Evolutionary conservation across 345 rosid species (phyloP).

Genomic region (Euphorbia lathyris): DNA sequence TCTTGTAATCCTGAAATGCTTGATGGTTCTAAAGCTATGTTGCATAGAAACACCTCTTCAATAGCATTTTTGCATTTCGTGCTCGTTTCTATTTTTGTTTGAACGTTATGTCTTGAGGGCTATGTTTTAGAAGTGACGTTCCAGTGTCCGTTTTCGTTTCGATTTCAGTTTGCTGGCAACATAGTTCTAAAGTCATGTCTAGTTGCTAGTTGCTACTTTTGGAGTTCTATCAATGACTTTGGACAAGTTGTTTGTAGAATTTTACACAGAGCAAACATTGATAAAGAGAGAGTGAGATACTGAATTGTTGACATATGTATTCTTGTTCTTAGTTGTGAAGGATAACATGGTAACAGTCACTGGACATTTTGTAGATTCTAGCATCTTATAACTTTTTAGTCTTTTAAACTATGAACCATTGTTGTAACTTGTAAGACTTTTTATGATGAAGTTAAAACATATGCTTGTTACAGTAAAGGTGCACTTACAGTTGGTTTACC

Average conservation of each 20-base stretch:
- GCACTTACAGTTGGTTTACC: slow-evolving; percentile 76
- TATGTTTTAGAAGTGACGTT: too few species aligned
- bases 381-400: background rate
- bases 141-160: background rate
- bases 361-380: slow-evolving; percentile 12
- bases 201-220: background rate
- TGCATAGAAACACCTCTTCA: too few species aligned
- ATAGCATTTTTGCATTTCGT: too few species aligned
- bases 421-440: background rate
- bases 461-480: slow-evolving; percentile 62
- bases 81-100: too few species aligned
- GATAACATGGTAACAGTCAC: background rate
- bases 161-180: background rate
- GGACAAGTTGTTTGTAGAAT: background rate
- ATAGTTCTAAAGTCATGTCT: background rate
- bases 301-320: background rate
- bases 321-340: background rate
- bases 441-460: slow-evolving; percentile 5
- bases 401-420: slow-evolving; percentile 4
- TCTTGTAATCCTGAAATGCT: background rate
- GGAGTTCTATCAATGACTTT: background rate
- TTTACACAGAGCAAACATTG: too few species aligned
- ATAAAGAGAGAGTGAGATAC: background rate
- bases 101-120: too few species aligned
- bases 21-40: background rate